Conservation (phyloP, 345 rosid genomes). For the Heritiera fomes region DNA sequence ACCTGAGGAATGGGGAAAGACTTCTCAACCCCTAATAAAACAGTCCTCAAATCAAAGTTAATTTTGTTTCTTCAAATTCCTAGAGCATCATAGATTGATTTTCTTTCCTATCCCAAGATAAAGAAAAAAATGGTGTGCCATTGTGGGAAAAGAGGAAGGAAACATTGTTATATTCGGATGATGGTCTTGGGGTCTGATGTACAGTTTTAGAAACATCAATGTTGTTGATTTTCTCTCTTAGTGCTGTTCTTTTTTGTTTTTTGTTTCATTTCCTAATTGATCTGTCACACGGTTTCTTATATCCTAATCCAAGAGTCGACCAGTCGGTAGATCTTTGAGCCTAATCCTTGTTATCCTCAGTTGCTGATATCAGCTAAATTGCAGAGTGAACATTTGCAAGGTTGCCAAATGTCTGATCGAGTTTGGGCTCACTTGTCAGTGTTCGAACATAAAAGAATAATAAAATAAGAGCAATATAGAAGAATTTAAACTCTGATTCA, state of each 20-base stretch:
- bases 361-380: background rate
- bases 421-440: background rate
- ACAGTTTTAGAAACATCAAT: constrained; percentile 52
- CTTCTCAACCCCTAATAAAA: constrained; percentile 87
- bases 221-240: constrained; percentile 28
- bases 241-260: background rate
- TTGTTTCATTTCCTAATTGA: background rate
- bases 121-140: background rate
- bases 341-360: too few relatives aligned
- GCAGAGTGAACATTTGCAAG: background rate
- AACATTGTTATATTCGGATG: constrained; percentile 20
- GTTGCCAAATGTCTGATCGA: background rate
- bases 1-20: constrained; percentile 89
- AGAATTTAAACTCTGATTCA: background rate
- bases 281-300: background rate
- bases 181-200: constrained; percentile 44
- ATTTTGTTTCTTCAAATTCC: constrained; percentile 15
- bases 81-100: constrained; percentile 26
- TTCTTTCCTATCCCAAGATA: constrained; percentile 29
- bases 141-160: constrained; percentile 14
- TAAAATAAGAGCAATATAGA: too few relatives aligned
- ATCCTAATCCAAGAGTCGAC: background rate
- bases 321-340: background rate
- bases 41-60: constrained; percentile 64
- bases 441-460: background rate